Evolutionary conservation across 1,284 basidiomycete genomes (phyloP), one percentile per base, ranked within the genome.

Genomic region (Marasmius fiardii): DNA sequence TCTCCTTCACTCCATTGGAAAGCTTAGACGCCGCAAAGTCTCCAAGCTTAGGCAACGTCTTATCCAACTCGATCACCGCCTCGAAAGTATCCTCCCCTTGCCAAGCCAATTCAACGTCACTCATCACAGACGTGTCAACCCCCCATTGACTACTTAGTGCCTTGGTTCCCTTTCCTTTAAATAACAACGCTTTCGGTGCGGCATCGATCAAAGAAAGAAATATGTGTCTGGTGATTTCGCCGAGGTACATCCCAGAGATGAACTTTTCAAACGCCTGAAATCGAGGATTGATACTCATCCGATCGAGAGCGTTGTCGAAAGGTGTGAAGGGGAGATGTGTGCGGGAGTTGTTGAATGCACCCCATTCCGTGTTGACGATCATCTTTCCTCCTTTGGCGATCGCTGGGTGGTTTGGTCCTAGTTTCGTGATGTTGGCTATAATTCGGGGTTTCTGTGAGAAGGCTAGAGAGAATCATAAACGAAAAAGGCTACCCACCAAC

Each of bases 341-440:
- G 53, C 95, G 86, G 44, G 84, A 78, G 71, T 96, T 95, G 72
- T 97, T 92, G 72, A 97, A 95, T 35, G 85, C 94, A 61, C 95
- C 95, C 95, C 97, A 98, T 75, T 99, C 97, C 2, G 93, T 93
- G 75, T 99, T 99, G 59, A 99, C 84, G 57, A 98, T 83, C 96
- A 99, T 99, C 63, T 82, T 75, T 26, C 88, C 85, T 18, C 88
- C 90, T 55, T 77, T 74, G 23, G 78, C 73, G 47, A 77, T 80
- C 4, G 79, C 76, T 49, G 85, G 76, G 51, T 74, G 77, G 58
- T 88, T 83, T 18, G 82, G 28, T 31, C 28, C 82, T 3, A 95
- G 76, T 72, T 98, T 98, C 48, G 79, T 86, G 67, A 98, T 88
- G 56, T 92, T 94, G 53, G 72, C 76, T 78, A 48, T 10, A 24